Percentiles rank a stretch among this genome's conserved stretches.
Conservation (phyloP, 306 rosid genomes). For the Fagus sylvatica region DNA sequence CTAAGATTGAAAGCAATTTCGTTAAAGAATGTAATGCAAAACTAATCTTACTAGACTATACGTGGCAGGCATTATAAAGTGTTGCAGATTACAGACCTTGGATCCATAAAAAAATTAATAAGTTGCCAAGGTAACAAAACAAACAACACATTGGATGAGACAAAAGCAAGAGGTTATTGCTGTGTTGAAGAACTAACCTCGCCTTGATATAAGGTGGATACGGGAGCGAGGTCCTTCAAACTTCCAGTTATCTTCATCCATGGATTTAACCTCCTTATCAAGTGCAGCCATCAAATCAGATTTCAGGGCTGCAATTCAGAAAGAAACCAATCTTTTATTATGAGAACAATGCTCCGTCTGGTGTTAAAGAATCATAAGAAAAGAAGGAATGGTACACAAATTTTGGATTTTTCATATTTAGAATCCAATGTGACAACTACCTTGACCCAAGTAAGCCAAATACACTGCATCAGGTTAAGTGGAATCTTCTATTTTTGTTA, state of each 20-base stretch:
- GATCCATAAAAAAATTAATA: constrained; percentile 12
- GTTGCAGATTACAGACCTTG: not conserved
- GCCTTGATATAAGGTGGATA: constrained; percentile 66
- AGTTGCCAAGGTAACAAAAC: constrained; percentile 2
- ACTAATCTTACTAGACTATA: not conserved
- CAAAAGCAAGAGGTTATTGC: constrained; percentile 10
- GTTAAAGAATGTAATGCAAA: not conserved
- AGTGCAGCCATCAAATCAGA: constrained; percentile 79
- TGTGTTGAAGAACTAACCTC: constrained; percentile 39
- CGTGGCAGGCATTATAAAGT: not conserved
- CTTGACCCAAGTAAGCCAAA: not conserved
- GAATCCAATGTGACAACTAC: not conserved
- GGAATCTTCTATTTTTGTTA: not conserved
- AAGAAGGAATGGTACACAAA: not conserved
- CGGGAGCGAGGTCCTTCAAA: constrained; percentile 95
- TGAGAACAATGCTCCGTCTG: not conserved
- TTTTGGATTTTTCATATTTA: not conserved
- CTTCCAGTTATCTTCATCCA: constrained; percentile 92
- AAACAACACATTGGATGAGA: constrained; percentile 1
- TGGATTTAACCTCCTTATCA: constrained; percentile 77
- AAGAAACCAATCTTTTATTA: not conserved
- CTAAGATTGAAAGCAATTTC: not conserved
- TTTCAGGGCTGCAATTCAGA: constrained; percentile 56
- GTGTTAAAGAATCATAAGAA: not conserved
- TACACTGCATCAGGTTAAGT: not conserved